Evolutionary conservation across 1,139 yeast species (phyloP).

Genomic region (Torulaspora globosa): DNA sequence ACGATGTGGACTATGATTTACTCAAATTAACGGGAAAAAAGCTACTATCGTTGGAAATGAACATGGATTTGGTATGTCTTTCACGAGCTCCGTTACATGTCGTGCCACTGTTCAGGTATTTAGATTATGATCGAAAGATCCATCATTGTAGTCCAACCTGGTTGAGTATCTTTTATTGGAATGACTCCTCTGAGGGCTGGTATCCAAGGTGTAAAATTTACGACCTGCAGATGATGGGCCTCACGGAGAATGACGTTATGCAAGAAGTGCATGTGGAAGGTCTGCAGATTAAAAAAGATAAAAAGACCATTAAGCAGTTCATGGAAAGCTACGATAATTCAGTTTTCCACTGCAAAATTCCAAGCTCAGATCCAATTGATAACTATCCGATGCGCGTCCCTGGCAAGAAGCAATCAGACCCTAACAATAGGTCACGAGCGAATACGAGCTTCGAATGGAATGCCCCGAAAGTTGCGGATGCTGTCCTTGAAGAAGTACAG

Average conservation of each 20-base stretch:
- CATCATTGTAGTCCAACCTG: slow-evolving; percentile 87
- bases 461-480: slow-evolving; percentile 25
- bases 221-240: slow-evolving; percentile 97
- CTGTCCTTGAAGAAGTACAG: slow-evolving; percentile 26
- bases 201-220: slow-evolving; percentile 89
- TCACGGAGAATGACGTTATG: slow-evolving; percentile 78
- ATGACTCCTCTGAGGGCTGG: slow-evolving; percentile 63
- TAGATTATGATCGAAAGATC: slow-evolving; percentile 50
- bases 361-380: not conserved
- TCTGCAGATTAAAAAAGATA: slow-evolving; percentile 16
- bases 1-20: slow-evolving; percentile 82
- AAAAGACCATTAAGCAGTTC: slow-evolving; percentile 42
- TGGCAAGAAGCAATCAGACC: slow-evolving; percentile 2
- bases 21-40: slow-evolving; percentile 71
- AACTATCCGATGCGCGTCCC: not conserved
- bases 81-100: slow-evolving; percentile 90
- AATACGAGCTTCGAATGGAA: slow-evolving; percentile 25
- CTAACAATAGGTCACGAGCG: slow-evolving; percentile 2
- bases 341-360: slow-evolving; percentile 39
- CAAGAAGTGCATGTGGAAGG: slow-evolving; percentile 28
- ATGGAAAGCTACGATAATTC: slow-evolving; percentile 62
- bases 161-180: slow-evolving; percentile 91
- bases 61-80: slow-evolving; percentile 82
- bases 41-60: slow-evolving; percentile 72
- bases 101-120: slow-evolving; percentile 80